A percentile compares a stretch with the other conserved stretches of the same genome.
phyloP scores from a whole-genome alignment of 495 filamentous ascomycete species.

The Lepraria neglecta region DNA sequence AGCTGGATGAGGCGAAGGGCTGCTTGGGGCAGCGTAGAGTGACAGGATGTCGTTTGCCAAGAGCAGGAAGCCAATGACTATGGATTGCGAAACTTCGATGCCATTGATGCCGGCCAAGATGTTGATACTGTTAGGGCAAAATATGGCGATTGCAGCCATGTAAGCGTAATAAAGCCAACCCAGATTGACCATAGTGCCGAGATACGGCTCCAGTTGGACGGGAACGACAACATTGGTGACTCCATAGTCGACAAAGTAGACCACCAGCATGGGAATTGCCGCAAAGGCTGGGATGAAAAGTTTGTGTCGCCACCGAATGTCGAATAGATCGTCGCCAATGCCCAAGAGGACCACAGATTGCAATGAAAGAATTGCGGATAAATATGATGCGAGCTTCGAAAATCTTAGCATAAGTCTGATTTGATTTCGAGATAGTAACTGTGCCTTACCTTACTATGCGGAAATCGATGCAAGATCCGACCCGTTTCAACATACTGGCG shows the following conservation, averaged over 20 bases:
- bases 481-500: conserved; percentile 63
- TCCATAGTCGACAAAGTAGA: conserved; percentile 97
- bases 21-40: conserved; percentile 54
- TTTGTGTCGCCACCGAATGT: conserved; percentile 98
- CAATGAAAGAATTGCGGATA: conserved; percentile 86
- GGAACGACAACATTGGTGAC: conserved; percentile 93
- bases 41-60: conserved; percentile 77
- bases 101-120: conserved; percentile 97
- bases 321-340: conserved; percentile 92
- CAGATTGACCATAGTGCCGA: conserved; percentile 79
- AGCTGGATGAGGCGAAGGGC: conserved; percentile 80
- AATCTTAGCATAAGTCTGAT: conserved; percentile 8
- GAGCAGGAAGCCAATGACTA: conserved; percentile 80
- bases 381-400: conserved; percentile 79
- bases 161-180: conserved; percentile 90
- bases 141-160: conserved; percentile 92
- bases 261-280: conserved; percentile 85
- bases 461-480: conserved; percentile 81
- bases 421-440: neutral
- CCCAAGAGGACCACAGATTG: conserved; percentile 86
- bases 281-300: conserved; percentile 94
- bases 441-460: conserved; percentile 73
- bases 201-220: conserved; percentile 69
- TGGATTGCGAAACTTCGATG: conserved; percentile 89
- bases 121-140: conserved; percentile 97